Conservation (phyloP, 495 filamentous ascomycete species). For the Aspergillus baeticus region DNA sequence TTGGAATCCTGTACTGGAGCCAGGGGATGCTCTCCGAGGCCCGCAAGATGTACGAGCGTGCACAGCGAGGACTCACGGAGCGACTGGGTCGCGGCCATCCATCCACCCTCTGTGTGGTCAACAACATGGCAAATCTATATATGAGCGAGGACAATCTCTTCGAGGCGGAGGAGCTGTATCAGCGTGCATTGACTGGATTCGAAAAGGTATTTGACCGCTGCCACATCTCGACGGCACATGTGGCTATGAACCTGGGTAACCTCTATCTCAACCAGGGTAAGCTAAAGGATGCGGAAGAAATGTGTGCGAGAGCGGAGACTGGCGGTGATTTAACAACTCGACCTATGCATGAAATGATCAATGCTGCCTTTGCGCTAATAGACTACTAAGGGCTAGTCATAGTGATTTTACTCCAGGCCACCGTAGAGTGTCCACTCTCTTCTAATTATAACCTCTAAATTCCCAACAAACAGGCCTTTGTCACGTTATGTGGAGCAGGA, state of each 20-base stretch:
- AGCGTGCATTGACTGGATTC: not conserved
- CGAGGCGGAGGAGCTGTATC: not conserved
- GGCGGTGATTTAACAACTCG: not conserved
- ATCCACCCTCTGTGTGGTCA: not conserved
- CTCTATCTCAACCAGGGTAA: not conserved
- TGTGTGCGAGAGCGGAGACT: not conserved
- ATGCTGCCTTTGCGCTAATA: not conserved
- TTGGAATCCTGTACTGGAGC: not conserved
- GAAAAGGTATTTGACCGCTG: not conserved
- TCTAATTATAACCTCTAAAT: too few relatives aligned
- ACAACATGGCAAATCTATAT: not conserved
- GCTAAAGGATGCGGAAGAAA: not conserved
- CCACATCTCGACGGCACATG: not conserved
- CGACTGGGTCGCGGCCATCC: not conserved
- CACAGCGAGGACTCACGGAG: not conserved
- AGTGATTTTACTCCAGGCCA: too few relatives aligned
- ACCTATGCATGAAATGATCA: not conserved
- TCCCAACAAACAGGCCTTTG: too few relatives aligned
- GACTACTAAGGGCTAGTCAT: not conserved
- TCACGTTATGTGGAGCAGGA: too few relatives aligned
- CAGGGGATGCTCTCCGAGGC: not conserved
- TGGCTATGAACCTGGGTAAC: not conserved
- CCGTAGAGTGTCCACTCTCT: too few relatives aligned
- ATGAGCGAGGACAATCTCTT: not conserved
- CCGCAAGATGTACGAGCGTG: not conserved